Evolutionary conservation across 176 grass and related monocot species (phyloP).

Genomic region (Oryza glaberrima): DNA sequence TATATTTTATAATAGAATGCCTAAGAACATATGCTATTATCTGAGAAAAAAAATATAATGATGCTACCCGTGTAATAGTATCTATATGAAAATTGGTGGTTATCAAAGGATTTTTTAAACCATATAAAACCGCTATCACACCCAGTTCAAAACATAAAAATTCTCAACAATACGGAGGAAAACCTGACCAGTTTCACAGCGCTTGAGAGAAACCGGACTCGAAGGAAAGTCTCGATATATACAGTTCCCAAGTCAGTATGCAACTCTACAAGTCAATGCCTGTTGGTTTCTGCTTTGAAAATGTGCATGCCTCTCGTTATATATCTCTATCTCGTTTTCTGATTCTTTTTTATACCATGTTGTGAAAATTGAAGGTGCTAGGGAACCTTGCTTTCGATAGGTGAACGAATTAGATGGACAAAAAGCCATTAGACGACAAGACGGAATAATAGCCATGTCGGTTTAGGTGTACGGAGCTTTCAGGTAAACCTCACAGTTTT

Average conservation of each 20-base stretch:
- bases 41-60: too few species aligned
- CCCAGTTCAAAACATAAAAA: not conserved
- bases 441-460: not conserved
- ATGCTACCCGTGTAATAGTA: too few species aligned
- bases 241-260: not conserved
- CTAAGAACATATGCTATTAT: too few species aligned
- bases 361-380: not conserved
- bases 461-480: not conserved
- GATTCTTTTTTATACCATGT: not conserved
- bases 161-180: too few species aligned
- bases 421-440: not conserved
- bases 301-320: not conserved
- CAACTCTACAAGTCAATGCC: slow-evolving; percentile 15
- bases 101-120: not conserved
- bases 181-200: not conserved
- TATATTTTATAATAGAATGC: too few species aligned
- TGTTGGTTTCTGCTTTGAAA: slow-evolving; percentile 19
- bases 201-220: not conserved
- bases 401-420: not conserved
- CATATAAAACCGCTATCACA: not conserved
- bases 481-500: not conserved
- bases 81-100: not conserved
- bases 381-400: not conserved
- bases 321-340: not conserved
- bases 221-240: not conserved